Evolutionary conservation across 768 basidiomycete genomes (phyloP).

Genomic region (Mycena floridula): DNA sequence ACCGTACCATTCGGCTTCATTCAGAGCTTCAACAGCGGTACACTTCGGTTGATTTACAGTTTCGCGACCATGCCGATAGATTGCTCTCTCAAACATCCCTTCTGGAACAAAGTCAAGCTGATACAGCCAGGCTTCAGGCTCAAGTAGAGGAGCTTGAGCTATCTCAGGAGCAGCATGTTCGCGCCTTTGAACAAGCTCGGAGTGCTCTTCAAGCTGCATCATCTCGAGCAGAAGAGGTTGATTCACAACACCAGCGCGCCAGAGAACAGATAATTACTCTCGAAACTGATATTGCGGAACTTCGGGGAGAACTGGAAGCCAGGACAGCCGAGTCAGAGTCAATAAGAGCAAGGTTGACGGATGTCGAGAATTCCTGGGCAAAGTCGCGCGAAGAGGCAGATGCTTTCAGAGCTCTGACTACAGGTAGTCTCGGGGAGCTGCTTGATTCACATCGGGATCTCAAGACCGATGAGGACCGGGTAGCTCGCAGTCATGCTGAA

Average conservation of each 20-base stretch:
- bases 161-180: constrained; percentile 79
- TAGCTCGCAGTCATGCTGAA: constrained; percentile 71
- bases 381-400: constrained; percentile 94
- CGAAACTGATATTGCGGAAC: constrained; percentile 72
- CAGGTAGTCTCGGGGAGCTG: constrained; percentile 78
- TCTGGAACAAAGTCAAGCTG: constrained; percentile 75
- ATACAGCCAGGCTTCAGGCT: constrained; percentile 53
- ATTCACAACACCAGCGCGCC: constrained; percentile 64
- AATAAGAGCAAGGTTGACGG: constrained; percentile 56
- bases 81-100: constrained; percentile 68
- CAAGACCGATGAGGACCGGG: constrained; percentile 76
- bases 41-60: constrained; percentile 49
- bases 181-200: constrained; percentile 82
- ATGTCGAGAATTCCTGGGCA: constrained; percentile 87
- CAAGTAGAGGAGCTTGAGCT: constrained; percentile 68
- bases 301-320: constrained; percentile 77
- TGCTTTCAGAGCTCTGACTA: constrained; percentile 80
- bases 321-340: constrained; percentile 69
- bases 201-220: constrained; percentile 71
- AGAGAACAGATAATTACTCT: constrained; percentile 63
- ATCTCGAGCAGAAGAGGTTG: constrained; percentile 72
- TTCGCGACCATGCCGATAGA: constrained; percentile 74
- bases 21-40: constrained; percentile 65
- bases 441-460: constrained; percentile 85
- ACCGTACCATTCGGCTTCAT: constrained; percentile 56